phyloP scores from a whole-genome alignment of 169 alveolate genomes.

The Eimeria maxima region DNA sequence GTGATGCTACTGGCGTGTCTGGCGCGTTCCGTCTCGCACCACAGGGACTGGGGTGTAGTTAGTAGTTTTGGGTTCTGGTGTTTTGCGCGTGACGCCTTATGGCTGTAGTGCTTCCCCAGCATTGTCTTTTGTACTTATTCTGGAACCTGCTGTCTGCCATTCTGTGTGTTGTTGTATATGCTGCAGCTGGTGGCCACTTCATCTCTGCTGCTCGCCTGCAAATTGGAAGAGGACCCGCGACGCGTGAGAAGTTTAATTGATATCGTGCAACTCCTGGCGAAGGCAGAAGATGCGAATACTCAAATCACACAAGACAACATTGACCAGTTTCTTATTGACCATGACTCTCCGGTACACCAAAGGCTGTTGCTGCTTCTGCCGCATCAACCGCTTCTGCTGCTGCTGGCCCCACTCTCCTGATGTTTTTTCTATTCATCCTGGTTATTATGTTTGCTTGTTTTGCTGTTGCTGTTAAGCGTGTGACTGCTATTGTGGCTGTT shows the following conservation, averaged over 20 bases:
- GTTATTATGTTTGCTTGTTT: neutral
- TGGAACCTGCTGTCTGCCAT: neutral
- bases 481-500: neutral
- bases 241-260: conserved; percentile 91
- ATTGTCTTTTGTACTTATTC: neutral
- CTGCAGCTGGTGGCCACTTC: conserved; percentile 91
- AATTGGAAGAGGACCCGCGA: conserved; percentile 93
- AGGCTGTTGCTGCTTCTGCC: neutral
- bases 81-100: neutral
- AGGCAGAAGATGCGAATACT: conserved; percentile 53
- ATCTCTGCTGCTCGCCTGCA: conserved; percentile 92
- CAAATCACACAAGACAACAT: conserved; percentile 65
- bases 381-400: neutral
- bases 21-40: no score
- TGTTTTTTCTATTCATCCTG: neutral
- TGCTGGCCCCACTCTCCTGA: neutral
- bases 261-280: conserved; percentile 88
- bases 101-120: neutral
- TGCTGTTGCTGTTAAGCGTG: neutral
- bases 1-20: neutral
- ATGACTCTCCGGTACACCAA: conserved; percentile 62
- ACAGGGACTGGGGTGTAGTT: neutral
- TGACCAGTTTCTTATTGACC: conserved; percentile 59
- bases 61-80: neutral
- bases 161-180: conserved; percentile 27